phyloP scores from a whole-genome alignment of 768 basidiomycete species.

The Lactarius vividus region DNA sequence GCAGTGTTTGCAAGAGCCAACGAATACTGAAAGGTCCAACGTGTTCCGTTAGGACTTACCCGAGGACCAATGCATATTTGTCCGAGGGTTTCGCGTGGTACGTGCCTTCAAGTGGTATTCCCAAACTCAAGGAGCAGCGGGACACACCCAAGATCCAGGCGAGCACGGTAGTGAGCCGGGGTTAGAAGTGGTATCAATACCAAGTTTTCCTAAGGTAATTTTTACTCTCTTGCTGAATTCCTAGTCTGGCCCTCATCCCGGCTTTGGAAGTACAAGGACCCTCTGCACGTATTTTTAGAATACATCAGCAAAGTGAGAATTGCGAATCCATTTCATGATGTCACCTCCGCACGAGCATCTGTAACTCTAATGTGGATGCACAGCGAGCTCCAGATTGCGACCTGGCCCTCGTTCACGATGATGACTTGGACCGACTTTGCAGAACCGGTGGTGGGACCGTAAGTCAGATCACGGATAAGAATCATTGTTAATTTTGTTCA shows the following conservation, averaged over 20 bases:
- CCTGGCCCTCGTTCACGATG: background rate
- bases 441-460: background rate
- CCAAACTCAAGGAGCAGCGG: background rate
- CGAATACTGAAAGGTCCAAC: background rate
- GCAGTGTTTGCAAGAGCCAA: background rate
- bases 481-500: background rate
- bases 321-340: background rate
- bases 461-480: background rate
- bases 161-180: background rate
- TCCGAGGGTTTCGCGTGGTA: background rate
- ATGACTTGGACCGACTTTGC: background rate
- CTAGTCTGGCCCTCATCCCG: background rate
- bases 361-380: background rate
- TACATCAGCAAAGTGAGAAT: background rate
- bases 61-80: background rate
- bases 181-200: background rate
- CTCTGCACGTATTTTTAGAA: background rate
- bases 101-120: background rate
- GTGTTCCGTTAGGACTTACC: background rate
- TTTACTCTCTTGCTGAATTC: background rate
- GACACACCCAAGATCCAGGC: background rate
- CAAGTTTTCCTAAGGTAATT: background rate
- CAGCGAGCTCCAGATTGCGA: background rate
- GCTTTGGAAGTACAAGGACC: background rate
- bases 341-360: background rate